phyloP scores from a whole-genome alignment of 805 yeast species.

The Torulaspora maleeae region DNA sequence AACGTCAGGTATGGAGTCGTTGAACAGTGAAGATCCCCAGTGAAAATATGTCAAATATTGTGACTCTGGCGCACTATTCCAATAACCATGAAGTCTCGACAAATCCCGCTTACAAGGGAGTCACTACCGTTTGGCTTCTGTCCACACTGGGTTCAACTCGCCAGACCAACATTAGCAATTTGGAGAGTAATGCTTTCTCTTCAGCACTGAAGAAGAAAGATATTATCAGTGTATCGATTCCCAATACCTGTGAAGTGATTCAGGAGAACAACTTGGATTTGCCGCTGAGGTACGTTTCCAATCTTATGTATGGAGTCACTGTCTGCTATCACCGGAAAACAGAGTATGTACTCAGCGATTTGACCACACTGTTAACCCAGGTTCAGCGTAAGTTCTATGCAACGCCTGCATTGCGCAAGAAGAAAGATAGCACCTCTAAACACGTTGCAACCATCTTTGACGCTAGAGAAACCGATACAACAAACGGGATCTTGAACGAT shows the following conservation, averaged over 20 bases:
- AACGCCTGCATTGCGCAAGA: constrained; percentile 1
- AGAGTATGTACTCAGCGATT: constrained; percentile 31
- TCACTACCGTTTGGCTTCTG: constrained; percentile 34
- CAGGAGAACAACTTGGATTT: constrained; percentile 18
- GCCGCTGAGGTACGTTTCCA: constrained; percentile 30
- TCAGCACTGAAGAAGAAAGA: constrained; percentile 27
- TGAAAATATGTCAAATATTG: constrained; percentile 6
- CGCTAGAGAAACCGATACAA: constrained; percentile 1
- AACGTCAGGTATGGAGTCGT: neutral
- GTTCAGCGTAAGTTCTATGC: constrained; percentile 17
- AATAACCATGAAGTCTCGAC: neutral
- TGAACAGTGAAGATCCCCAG: neutral
- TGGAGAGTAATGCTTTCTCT: constrained; percentile 1
- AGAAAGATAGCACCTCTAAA: constrained; percentile 1
- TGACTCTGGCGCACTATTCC: constrained; percentile 8
- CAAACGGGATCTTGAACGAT: constrained; percentile 21
- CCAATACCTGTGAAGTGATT: constrained; percentile 29
- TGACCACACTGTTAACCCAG: constrained; percentile 22
- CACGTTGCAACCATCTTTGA: constrained; percentile 7
- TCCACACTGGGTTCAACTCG: constrained; percentile 25
- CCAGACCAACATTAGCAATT: neutral
- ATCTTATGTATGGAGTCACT: constrained; percentile 32
- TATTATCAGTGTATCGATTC: constrained; percentile 32
- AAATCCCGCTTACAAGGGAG: constrained; percentile 12
- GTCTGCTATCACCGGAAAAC: constrained; percentile 33